Percentiles rank a stretch among this genome's conserved stretches.
These are phyloP conservation scores for Scleroderma bovista DNA, from an alignment of 768 basidiomycete genomes.

Conservation along the genomic window DNA sequence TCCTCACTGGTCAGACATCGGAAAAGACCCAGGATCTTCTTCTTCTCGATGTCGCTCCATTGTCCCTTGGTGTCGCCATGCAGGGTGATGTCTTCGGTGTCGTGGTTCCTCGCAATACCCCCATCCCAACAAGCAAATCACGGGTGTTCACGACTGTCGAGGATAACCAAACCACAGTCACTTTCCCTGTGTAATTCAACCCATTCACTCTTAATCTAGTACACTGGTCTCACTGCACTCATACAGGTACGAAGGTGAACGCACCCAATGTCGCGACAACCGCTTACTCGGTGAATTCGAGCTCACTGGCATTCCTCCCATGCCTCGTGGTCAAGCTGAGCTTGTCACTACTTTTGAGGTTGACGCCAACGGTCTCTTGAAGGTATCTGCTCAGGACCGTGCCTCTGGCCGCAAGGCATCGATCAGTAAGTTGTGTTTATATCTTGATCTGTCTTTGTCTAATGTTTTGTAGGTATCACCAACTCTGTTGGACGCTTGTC, in stretches of 20 bases:
- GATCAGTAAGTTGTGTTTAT: constrained; percentile 59
- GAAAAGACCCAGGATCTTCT: constrained; percentile 99
- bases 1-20: constrained; percentile 97
- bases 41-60: constrained; percentile 95
- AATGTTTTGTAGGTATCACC: constrained; percentile 67
- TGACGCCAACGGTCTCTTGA: constrained; percentile 98
- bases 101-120: constrained; percentile 98
- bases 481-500: constrained; percentile 99
- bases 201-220: background rate
- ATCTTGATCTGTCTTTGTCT: constrained; percentile 2
- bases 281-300: constrained; percentile 99
- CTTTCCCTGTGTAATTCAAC: constrained; percentile 86
- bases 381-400: constrained; percentile 97
- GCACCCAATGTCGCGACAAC: constrained; percentile 99
- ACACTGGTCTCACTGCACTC: constrained; percentile 4
- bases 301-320: constrained; percentile 97
- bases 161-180: constrained; percentile 99
- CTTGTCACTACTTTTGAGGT: constrained; percentile 99
- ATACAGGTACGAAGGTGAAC: constrained; percentile 92
- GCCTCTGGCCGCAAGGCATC: constrained; percentile 99
- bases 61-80: constrained; percentile 99
- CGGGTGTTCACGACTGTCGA: constrained; percentile 99
- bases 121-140: constrained; percentile 99
- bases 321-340: constrained; percentile 99
- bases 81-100: constrained; percentile 99